phyloP scores from a whole-genome alignment of 306 rosid species.

The Corylus americana region DNA sequence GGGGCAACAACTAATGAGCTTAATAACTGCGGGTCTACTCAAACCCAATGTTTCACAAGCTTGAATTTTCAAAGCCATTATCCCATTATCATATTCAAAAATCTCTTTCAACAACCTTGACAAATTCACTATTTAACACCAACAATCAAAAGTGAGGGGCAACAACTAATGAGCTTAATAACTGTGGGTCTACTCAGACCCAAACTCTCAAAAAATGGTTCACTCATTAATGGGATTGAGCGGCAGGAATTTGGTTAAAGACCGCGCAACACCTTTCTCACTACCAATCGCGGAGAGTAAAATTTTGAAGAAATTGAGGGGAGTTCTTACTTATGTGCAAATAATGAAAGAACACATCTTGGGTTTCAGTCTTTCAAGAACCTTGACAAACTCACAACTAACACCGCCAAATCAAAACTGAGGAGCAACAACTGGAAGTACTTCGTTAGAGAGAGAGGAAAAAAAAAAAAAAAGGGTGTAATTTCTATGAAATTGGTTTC shows the following conservation, averaged over 20 bases:
- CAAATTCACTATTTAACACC: constrained; percentile 34
- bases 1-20: constrained; percentile 69
- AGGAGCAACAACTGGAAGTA: too few relatives aligned
- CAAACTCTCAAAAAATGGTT: constrained; percentile 78
- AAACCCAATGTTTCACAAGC: constrained; percentile 67
- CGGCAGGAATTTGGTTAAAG: constrained; percentile 48
- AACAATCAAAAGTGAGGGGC: constrained; percentile 67
- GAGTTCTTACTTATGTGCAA: constrained; percentile 69
- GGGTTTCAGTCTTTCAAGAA: constrained; percentile 39
- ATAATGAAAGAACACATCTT: constrained; percentile 53
- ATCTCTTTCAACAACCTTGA: constrained; percentile 53
- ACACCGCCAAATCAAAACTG: too few relatives aligned
- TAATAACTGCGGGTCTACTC: constrained; percentile 49
- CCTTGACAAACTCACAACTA: too few relatives aligned
- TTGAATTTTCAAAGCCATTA: constrained; percentile 49
- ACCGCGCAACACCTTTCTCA: constrained; percentile 38
- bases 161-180: constrained; percentile 60
- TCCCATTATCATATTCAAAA: constrained; percentile 50
- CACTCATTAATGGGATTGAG: constrained; percentile 81
- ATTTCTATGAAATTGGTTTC: background rate
- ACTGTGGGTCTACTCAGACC: constrained; percentile 56
- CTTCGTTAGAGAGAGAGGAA: background rate
- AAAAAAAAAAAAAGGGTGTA: background rate
- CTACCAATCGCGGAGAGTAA: constrained; percentile 36
- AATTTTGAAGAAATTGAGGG: constrained; percentile 48